Conservation (phyloP, 805 yeast species). For the Candida pini region DNA sequence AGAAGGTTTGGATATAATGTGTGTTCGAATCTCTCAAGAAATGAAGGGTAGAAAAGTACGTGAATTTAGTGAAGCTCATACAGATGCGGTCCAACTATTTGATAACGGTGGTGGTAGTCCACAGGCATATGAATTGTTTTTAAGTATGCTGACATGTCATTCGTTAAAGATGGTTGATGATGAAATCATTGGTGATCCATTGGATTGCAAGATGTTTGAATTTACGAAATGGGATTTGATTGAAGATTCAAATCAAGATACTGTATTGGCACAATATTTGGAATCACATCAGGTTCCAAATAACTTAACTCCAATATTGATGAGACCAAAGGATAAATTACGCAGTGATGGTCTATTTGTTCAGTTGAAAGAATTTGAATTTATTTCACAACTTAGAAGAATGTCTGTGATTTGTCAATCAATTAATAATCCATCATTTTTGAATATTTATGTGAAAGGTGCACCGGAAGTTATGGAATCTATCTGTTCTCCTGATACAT, state of each 20-base stretch:
- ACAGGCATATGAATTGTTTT: conserved; percentile 29
- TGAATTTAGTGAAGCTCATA: conserved; percentile 21
- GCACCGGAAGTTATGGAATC: conserved; percentile 92
- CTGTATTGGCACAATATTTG: conserved; percentile 13
- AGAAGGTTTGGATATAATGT: conserved; percentile 87
- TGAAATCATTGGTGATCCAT: conserved; percentile 87
- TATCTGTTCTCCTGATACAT: conserved; percentile 62
- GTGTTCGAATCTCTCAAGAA: conserved; percentile 35
- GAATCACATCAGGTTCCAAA: conserved; percentile 33
- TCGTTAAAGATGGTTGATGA: conserved; percentile 75
- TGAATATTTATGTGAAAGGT: conserved; percentile 75
- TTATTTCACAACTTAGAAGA: conserved; percentile 76
- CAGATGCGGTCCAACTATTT: conserved; percentile 12
- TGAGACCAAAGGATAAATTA: conserved; percentile 34
- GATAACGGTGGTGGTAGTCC: conserved; percentile 7
- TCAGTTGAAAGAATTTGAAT: conserved; percentile 61
- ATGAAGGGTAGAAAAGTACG: conserved; percentile 23
- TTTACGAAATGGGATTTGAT: conserved; percentile 74
- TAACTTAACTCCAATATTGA: conserved; percentile 39
- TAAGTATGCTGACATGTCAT: conserved; percentile 74
- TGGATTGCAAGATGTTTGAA: conserved; percentile 89
- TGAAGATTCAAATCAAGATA: conserved; percentile 52
- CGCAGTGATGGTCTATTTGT: conserved; percentile 28
- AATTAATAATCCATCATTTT: conserved; percentile 24
- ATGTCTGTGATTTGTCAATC: conserved; percentile 77